Evolutionary conservation across 2,329 filamentous ascomycete genomes (phyloP).

Genomic region (Calonectria honghensis): DNA sequence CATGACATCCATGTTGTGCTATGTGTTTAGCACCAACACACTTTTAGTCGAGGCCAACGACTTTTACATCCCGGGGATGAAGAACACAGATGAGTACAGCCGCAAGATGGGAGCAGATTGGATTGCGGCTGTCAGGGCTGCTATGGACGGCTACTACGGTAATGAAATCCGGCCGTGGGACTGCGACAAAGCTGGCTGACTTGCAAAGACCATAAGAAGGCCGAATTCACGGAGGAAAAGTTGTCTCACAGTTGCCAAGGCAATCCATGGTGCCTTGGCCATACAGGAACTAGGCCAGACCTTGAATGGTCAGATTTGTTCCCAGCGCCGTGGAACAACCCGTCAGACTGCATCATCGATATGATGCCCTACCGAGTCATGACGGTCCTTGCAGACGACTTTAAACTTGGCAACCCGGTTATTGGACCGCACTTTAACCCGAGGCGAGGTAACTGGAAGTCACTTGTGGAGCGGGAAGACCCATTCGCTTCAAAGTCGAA

Average conservation of each 20-base stretch:
- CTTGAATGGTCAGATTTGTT: conserved; percentile 5
- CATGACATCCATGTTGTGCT: neutral
- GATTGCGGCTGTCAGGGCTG: conserved; percentile 1
- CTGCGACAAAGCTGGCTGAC: neutral
- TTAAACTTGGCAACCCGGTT: neutral
- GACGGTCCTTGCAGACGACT: neutral
- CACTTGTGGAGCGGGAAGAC: neutral
- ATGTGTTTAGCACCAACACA: conserved; percentile 1
- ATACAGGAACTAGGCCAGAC: neutral
- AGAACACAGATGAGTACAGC: neutral
- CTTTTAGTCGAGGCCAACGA: neutral
- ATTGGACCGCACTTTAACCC: neutral
- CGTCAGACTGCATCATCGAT: neutral
- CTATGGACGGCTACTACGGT: conserved; percentile 18
- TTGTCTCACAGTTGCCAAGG: neutral
- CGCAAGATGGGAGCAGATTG: neutral
- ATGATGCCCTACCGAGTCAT: neutral
- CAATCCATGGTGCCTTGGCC: neutral
- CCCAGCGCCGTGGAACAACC: neutral
- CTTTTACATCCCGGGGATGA: conserved; percentile 3
- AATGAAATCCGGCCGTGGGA: neutral
- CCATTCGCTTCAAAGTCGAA: neutral
- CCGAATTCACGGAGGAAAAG: neutral
- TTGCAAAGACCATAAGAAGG: neutral
- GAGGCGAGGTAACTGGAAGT: neutral